Evolutionary conservation across 2,329 filamentous ascomycete genomes (phyloP).

Genomic region (Aurifilum marmelostoma): DNA sequence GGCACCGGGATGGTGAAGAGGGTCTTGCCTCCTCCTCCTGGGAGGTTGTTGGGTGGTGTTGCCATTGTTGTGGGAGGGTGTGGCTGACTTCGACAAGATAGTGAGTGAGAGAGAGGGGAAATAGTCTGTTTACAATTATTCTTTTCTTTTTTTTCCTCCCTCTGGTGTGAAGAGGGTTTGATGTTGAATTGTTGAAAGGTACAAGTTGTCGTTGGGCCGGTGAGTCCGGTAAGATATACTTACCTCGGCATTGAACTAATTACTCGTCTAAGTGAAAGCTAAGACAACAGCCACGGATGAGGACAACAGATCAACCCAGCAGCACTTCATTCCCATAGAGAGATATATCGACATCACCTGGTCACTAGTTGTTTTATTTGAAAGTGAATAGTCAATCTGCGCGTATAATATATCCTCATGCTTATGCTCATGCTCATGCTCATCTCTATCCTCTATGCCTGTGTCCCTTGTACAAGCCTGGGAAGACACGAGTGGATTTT

Average conservation of each 20-base stretch:
- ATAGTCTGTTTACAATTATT: too few species aligned
- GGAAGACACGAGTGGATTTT: not conserved
- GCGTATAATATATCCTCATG: too few species aligned
- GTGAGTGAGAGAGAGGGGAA: not conserved
- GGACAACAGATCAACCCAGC: too few species aligned
- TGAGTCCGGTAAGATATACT: not conserved
- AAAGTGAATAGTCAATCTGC: not conserved
- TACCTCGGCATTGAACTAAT: not conserved
- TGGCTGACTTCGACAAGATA: not conserved
- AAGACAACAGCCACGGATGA: not conserved
- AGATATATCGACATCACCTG: too few species aligned
- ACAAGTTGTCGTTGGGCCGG: not conserved
- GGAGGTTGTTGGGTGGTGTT: conserved; percentile 7
- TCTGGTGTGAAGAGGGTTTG: not conserved
- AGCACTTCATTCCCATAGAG: too few species aligned
- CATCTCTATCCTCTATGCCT: too few species aligned
- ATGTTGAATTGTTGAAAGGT: not conserved
- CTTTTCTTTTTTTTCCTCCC: too few species aligned
- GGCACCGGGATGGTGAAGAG: conserved; percentile 65
- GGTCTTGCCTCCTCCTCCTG: conserved; percentile 36
- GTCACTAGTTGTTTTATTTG: not conserved
- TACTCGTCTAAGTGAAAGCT: not conserved
- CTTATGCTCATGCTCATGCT: too few species aligned
- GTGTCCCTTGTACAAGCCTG: not conserved
- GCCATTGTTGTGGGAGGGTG: conserved; percentile 33